Evolutionary conservation across 345 rosid species (phyloP).

Genomic region (Bretschneidera sinensis): DNA sequence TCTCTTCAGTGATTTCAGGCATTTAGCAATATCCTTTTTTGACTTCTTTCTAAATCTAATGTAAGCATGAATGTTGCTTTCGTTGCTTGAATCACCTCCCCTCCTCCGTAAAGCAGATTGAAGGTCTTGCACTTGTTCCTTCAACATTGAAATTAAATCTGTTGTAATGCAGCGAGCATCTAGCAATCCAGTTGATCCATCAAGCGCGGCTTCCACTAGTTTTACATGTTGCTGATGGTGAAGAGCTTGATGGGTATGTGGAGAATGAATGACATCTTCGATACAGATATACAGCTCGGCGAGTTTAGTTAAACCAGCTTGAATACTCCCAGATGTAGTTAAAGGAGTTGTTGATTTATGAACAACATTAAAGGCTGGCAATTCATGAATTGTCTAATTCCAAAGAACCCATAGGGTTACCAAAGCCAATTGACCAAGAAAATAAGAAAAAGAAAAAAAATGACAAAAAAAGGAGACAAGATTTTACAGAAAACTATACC

Average conservation of each 20-base stretch:
- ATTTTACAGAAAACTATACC: conserved; percentile 8
- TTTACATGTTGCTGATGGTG: conserved; percentile 16
- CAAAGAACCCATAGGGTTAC: conserved; percentile 3
- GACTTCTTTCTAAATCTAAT: conserved; percentile 42
- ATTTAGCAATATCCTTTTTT: conserved; percentile 29
- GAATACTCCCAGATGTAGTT: conserved; percentile 20
- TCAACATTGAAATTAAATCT: conserved; percentile 40
- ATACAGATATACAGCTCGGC: conserved; percentile 30
- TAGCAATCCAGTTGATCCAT: conserved; percentile 32
- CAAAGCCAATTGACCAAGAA: conserved; percentile 13
- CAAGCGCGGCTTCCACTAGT: conserved; percentile 32
- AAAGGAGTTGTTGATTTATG: conserved; percentile 10
- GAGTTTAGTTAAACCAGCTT: conserved; percentile 28
- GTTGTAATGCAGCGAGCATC: conserved; percentile 34
- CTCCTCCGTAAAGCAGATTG: conserved; percentile 44
- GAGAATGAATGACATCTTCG: conserved; percentile 31
- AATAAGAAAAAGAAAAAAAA: too few relatives aligned
- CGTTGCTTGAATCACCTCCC: conserved; percentile 30
- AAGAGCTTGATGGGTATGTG: conserved; percentile 27
- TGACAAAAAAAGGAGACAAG: too few relatives aligned
- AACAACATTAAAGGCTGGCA: conserved; percentile 48
- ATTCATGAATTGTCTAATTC: conserved; percentile 18
- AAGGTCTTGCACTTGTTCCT: conserved; percentile 31
- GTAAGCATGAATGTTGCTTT: conserved; percentile 28
- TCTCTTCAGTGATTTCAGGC: conserved; percentile 25